Base-by-base conservation (phyloP, 2,329 filamentous ascomycete species). In the Phialophora tarda region DNA sequence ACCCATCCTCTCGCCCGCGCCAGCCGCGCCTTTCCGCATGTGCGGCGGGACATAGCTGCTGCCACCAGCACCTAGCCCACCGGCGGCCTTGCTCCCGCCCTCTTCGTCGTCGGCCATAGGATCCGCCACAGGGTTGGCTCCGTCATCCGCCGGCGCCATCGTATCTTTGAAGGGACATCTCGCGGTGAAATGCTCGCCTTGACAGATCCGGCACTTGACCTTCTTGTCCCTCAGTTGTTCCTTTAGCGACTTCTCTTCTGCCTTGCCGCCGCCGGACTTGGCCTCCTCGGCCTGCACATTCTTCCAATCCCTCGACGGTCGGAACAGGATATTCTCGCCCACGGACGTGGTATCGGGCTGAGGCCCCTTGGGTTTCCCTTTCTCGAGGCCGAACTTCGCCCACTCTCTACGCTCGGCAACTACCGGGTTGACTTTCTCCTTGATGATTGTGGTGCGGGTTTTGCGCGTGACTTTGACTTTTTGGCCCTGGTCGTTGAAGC, bases 91-190 rank as follows among this genome's bases (percentile, higher is more conserved):
- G 24, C 79, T 81, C 58, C 80, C 80, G 57, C 79, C 80, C 30
- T 75, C 78, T 30, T 80, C 83, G 53, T 77, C 80, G 53, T 84
- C 85, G 26, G 80, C 79, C 71, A 74, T 67, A n/a, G 71, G 71
- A 61, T 74, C 71, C 0, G 73, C 68, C 24, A 74, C 76, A 32
- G 73, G 77, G 57, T 72, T 76, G 50, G 75, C 70, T 23, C 78
- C 69, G 72, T 83, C 82, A 50, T 82, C 82, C 64, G 83, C 79
- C 6, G 82, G 95, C 41, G 94, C 93, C 93, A 99, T 97, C 75
- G 94, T 99, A 79, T 98, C 95, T 85, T 98, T 99, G 89, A 97
- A 99, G 41, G 95, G 95, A 88, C 95, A 99, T 80, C 95, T 90
- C 73, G 94, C 94, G 50, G 95, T 99, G 86, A 98, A 99, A 88